phyloP scores from a whole-genome alignment of 2,329 filamentous ascomycete genomes.

The Beauveria asiatica region DNA sequence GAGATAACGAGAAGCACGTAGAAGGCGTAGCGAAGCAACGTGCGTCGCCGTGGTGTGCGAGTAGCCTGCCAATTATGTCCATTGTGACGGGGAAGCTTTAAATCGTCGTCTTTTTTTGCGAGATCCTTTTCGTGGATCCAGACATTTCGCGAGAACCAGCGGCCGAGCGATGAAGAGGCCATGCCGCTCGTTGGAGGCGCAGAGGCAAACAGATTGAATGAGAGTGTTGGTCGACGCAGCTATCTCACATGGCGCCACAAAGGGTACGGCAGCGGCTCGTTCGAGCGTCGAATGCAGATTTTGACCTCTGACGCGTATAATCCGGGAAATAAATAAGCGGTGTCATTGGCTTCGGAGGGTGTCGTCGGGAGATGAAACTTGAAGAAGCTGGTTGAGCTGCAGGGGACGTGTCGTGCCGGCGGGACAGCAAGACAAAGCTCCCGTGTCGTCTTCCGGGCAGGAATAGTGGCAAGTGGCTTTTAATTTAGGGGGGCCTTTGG shows the following conservation, averaged over 20 bases:
- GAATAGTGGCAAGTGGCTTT: neutral
- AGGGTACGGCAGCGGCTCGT: neutral
- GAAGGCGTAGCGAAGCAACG: slow-evolving; percentile 43
- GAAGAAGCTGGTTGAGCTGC: neutral
- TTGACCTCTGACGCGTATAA: neutral
- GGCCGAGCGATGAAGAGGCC: neutral
- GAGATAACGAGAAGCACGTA: slow-evolving; percentile 37
- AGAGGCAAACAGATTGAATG: neutral
- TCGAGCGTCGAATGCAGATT: neutral
- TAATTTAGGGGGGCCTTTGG: neutral
- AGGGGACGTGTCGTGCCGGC: neutral
- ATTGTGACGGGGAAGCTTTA: slow-evolving; percentile 19
- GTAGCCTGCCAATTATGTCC: slow-evolving; percentile 31
- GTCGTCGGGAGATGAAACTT: neutral
- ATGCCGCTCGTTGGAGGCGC: neutral
- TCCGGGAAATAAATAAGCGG: neutral
- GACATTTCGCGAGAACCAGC: slow-evolving; percentile 27
- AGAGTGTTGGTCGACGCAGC: neutral
- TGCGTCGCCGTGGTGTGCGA: slow-evolving; percentile 41
- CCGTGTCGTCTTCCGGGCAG: too few species aligned
- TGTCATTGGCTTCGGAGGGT: neutral
- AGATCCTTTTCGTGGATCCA: slow-evolving; percentile 47
- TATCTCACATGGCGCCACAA: slow-evolving; percentile 2
- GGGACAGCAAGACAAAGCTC: too few species aligned
- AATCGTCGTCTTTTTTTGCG: slow-evolving; percentile 54